Percentiles rank a stretch among this genome's conserved stretches.
phyloP scores from a whole-genome alignment of 202 grass and related monocot species.

The Hordeum pubiflorum region DNA sequence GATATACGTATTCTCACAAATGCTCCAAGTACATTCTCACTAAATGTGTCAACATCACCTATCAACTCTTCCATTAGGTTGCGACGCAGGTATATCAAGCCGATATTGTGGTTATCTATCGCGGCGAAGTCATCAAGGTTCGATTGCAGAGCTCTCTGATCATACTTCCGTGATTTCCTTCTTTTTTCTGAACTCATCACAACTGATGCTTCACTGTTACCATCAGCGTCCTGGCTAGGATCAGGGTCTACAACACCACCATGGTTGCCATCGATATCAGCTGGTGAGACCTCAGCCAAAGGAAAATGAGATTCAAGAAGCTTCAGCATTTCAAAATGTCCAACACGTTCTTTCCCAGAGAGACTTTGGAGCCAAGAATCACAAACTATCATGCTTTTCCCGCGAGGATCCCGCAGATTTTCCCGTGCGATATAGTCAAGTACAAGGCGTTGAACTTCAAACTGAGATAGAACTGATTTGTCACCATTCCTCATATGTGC shows the following conservation, averaged over 20 bases:
- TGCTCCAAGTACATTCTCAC: conserved; percentile 77
- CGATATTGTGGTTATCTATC: conserved; percentile 94
- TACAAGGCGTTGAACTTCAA: conserved; percentile 75
- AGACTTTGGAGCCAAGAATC: conserved; percentile 82
- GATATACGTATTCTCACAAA: conserved; percentile 98
- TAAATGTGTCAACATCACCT: conserved; percentile 52
- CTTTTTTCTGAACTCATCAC: conserved; percentile 63
- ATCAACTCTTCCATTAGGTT: conserved; percentile 96
- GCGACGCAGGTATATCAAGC: conserved; percentile 78
- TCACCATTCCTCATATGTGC: conserved; percentile 81
- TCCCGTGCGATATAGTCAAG: conserved; percentile 81
- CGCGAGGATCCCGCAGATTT: conserved; percentile 66
- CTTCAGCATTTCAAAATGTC: conserved; percentile 98
- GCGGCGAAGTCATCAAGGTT: conserved; percentile 87
- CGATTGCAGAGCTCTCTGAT: conserved; percentile 44
- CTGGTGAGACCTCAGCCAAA: conserved; percentile 45
- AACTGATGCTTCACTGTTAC: conserved; percentile 67
- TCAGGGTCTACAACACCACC: conserved; percentile 97
- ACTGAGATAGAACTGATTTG: conserved; percentile 62
- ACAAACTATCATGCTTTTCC: conserved; percentile 88
- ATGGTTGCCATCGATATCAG: conserved; percentile 64
- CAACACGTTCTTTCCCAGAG: conserved; percentile 70
- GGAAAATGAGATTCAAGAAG: conserved; percentile 93
- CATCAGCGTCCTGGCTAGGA: conserved; percentile 61
- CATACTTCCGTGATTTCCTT: conserved; percentile 63